These are phyloP conservation scores for Cladosporium sp. DNA, from an alignment of 2,329 filamentous ascomycete species.

Conservation along the genomic window DNA sequence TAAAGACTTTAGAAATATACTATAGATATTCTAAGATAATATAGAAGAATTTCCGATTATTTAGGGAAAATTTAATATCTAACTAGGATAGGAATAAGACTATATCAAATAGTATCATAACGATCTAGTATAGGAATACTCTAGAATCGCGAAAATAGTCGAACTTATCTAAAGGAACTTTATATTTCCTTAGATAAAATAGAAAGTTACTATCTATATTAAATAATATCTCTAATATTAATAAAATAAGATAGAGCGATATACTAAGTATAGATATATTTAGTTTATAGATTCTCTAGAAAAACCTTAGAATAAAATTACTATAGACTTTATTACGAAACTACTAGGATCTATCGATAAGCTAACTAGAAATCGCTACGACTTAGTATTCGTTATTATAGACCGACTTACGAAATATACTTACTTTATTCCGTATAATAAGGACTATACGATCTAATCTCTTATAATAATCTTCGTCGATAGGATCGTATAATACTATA, in stretches of 20 bases:
- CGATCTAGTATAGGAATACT: neutral
- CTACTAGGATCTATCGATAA: constrained; percentile 1
- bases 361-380: neutral
- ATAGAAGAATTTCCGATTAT: neutral
- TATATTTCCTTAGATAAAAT: neutral
- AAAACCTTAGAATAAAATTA: constrained; percentile 5
- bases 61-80: neutral
- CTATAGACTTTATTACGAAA: constrained; percentile 14
- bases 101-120: neutral
- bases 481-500: constrained; percentile 2
- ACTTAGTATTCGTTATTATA: constrained; percentile 1
- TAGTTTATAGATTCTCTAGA: constrained; percentile 4
- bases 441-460: neutral
- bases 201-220: neutral
- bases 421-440: constrained; percentile 11
- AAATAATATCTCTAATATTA: constrained; percentile 4
- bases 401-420: constrained; percentile 8
- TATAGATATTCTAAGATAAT: neutral
- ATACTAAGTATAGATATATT: constrained; percentile 8
- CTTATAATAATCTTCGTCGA: neutral
- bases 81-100: constrained; percentile 2
- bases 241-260: neutral
- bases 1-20: neutral
- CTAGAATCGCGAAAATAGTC: neutral
- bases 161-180: constrained; percentile 9